Evolutionary conservation across 768 basidiomycete species (phyloP), one percentile per base, ranked within the genome.

Genomic region (Mycena belliarum): DNA sequence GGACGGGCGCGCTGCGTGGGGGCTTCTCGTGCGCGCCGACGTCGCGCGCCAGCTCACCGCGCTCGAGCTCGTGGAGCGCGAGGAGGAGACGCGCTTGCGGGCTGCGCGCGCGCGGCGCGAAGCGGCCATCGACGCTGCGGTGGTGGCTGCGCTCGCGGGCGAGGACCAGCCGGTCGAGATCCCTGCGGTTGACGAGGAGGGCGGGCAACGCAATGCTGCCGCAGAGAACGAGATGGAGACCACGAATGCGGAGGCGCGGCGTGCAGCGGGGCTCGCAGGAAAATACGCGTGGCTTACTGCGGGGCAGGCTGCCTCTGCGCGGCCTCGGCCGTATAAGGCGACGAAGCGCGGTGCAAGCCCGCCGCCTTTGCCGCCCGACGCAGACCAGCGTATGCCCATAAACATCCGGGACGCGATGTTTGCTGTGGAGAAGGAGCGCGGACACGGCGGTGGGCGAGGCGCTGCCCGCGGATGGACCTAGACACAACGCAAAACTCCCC

Each of bases 211-310:
- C 29, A 32, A 32, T 73, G 75, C 90, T 89, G 72, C 82, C 86
- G 71, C 91, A 90, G 70, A 87, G 33, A 14, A 35, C 11, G 78
- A 86, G 65, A 94, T 93, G 79, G 92, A 90, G 69, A 86, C 93
- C 86, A 88, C 89, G 37, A 93, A 96, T 69, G 88, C 87, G 24
- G 88, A 89, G 6, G 93, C 93, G 25, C 88, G 85, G 62, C 91
- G 91, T 67, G 91, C 91, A 7, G 91, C 92, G 12, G 93, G 93
- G 0, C 66, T 91, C 21, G 83, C 85, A 1, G 86, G 88, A n/a
- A 87, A 86, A 70, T 94, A 93, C 64, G 79, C 88, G 11, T 95
- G 93, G 93, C 90, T 95, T 88, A 91, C 76, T 16, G 80, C 87
- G 8, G 81, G 25, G 10, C 61, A 75, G 4, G 74, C 72, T 44